phyloP scores from a whole-genome alignment of 805 yeast genomes.

The Candida anglica region DNA sequence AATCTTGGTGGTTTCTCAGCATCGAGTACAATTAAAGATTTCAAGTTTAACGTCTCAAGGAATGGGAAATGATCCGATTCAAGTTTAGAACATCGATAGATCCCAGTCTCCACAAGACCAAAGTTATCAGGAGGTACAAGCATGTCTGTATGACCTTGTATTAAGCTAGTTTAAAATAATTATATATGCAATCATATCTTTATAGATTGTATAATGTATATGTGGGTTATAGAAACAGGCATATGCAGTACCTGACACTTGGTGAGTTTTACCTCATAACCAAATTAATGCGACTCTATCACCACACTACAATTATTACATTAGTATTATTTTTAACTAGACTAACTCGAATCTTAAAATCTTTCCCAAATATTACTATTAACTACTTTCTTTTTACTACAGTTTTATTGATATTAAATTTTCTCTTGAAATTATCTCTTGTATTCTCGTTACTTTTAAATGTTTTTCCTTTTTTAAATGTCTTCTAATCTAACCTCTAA shows the following conservation, averaged over 20 bases:
- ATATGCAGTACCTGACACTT: too few species aligned
- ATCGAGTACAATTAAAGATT: conserved; percentile 69
- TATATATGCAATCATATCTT: too few species aligned
- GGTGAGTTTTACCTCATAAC: too few species aligned
- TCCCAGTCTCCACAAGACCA: conserved; percentile 85
- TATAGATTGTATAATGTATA: too few species aligned
- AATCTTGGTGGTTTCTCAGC: conserved; percentile 81
- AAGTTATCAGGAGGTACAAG: conserved; percentile 90
- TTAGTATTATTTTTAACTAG: not conserved
- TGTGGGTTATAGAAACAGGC: not conserved
- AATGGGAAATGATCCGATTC: conserved; percentile 77
- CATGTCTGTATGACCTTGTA: conserved; percentile 38
- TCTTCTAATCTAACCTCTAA: conserved; percentile 36
- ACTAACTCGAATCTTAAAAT: not conserved
- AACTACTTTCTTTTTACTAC: not conserved
- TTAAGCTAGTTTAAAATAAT: too few species aligned
- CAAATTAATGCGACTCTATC: not conserved
- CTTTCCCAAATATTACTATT: not conserved
- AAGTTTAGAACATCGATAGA: conserved; percentile 74
- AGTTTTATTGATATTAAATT: too few species aligned
- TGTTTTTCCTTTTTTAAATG: not conserved
- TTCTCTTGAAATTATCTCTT: not conserved
- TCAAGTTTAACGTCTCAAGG: conserved; percentile 65
- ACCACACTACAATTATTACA: not conserved
- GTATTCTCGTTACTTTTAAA: not conserved